Evolutionary conservation across 257 asterid genomes (phyloP).

Genomic region (Asclepias syriaca): DNA sequence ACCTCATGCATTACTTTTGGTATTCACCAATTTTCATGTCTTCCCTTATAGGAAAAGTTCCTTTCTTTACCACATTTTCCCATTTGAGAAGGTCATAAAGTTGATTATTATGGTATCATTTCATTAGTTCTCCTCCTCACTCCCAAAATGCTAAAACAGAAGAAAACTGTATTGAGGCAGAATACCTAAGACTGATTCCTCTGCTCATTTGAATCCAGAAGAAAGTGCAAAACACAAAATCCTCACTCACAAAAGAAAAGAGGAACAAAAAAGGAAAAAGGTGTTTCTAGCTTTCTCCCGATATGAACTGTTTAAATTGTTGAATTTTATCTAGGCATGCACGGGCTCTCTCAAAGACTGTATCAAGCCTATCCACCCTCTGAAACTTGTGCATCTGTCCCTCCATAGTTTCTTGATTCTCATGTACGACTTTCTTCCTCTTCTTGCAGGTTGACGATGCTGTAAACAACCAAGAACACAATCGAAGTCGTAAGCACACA

Average conservation of each 20-base stretch:
- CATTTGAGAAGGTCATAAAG: not conserved
- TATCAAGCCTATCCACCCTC: constrained; percentile 38
- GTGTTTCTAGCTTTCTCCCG: not conserved
- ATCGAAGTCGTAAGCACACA: not conserved
- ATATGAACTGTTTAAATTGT: constrained; percentile 29
- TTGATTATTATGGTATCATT: not conserved
- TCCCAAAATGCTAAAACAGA: not conserved
- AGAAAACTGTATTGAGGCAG: too few relatives aligned
- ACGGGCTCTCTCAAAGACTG: constrained; percentile 45
- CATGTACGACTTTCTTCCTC: constrained; percentile 18
- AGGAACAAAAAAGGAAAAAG: not conserved
- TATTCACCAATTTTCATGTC: not conserved
- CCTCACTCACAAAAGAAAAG: not conserved
- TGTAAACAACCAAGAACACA: constrained; percentile 9
- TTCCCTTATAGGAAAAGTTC: not conserved
- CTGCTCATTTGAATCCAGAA: not conserved
- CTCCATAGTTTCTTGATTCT: not conserved
- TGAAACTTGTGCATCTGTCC: constrained; percentile 11
- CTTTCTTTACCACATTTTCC: not conserved
- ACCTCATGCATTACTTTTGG: too few relatives aligned
- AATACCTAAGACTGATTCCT: not conserved
- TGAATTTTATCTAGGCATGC: constrained; percentile 53
- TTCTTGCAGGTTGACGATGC: constrained; percentile 48
- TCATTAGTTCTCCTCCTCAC: not conserved
- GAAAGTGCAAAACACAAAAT: not conserved